These are phyloP conservation scores for Aspergillus brasiliensis DNA, from an alignment of 2,329 filamentous ascomycete species.

Conservation along the genomic window DNA sequence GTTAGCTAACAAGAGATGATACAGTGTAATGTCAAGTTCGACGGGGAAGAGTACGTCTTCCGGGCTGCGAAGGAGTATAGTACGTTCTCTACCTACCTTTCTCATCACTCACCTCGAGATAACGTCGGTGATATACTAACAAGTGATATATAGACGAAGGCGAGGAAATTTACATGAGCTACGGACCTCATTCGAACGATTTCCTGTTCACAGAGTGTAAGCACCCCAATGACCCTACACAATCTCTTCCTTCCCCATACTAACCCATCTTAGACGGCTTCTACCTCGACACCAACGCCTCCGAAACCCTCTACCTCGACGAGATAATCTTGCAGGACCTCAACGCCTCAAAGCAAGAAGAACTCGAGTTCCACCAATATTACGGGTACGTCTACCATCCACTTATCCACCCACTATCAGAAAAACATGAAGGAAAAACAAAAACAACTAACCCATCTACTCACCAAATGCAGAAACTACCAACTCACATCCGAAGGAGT, in stretches of 20 bases:
- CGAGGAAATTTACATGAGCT: constrained; percentile 49
- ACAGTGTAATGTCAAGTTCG: constrained; percentile 44
- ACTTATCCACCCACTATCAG: no score
- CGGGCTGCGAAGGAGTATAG: constrained; percentile 38
- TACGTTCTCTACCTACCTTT: constrained; percentile 14
- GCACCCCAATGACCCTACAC: constrained; percentile 5
- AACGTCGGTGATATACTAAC: background rate
- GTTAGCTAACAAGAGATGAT: background rate
- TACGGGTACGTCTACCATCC: constrained; percentile 46
- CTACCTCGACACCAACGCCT: constrained; percentile 42
- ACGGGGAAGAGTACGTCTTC: constrained; percentile 39
- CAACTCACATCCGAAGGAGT: constrained; percentile 40
- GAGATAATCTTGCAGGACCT: constrained; percentile 43
- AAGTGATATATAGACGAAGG: constrained; percentile 31
- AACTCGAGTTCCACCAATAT: constrained; percentile 41
- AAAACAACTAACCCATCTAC: no score
- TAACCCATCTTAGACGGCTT: constrained; percentile 41
- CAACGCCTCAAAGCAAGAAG: constrained; percentile 30
- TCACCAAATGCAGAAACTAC: constrained; percentile 40
- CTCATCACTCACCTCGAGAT: no score
- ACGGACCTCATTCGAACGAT: constrained; percentile 48
- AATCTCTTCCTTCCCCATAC: background rate
- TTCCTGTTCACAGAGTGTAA: constrained; percentile 48
- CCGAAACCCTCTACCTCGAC: constrained; percentile 45
- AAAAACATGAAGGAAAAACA: no score